Evolutionary conservation across 2,329 filamentous ascomycete species (phyloP).

Genomic region (Talaromyces sp.): DNA sequence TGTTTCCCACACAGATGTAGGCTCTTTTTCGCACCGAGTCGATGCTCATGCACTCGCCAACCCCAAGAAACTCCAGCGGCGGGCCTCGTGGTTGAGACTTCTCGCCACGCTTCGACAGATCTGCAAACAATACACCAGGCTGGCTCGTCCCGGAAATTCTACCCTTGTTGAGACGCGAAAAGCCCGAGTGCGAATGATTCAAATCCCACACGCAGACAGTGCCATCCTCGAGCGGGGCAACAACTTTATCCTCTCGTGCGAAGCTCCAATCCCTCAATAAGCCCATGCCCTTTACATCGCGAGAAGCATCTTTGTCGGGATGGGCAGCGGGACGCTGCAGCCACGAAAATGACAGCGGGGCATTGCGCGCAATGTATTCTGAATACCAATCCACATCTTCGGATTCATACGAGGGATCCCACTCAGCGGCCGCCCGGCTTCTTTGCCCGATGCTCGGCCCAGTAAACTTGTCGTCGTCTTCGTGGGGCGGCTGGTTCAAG

Average conservation of each 20-base stretch:
- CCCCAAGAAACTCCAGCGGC: slow-evolving; percentile 37
- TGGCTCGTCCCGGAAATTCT: slow-evolving; percentile 61
- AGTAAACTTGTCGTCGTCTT: not conserved
- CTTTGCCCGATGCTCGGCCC: slow-evolving; percentile 21
- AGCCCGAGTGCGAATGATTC: slow-evolving; percentile 35
- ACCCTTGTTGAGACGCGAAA: slow-evolving; percentile 39
- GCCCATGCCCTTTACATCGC: slow-evolving; percentile 68
- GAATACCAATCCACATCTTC: slow-evolving; percentile 80
- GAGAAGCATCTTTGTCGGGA: not conserved
- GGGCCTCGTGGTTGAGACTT: slow-evolving; percentile 20
- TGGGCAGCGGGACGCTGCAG: slow-evolving; percentile 54
- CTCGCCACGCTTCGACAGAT: slow-evolving; percentile 59
- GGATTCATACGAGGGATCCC: slow-evolving; percentile 70
- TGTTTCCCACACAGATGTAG: slow-evolving; percentile 74
- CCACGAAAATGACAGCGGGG: slow-evolving; percentile 70
- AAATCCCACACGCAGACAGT: slow-evolving; percentile 85
- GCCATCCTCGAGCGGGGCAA: slow-evolving; percentile 79
- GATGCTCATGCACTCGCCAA: slow-evolving; percentile 78
- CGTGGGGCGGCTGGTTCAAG: slow-evolving; percentile 25
- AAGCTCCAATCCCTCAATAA: slow-evolving; percentile 55
- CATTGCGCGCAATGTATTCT: slow-evolving; percentile 80
- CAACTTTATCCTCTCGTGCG: slow-evolving; percentile 54
- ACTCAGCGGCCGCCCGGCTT: slow-evolving; percentile 54
- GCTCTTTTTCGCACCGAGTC: slow-evolving; percentile 63
- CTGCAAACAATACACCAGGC: slow-evolving; percentile 62